These are phyloP conservation scores for Miscanthus lutarioriparius DNA, from an alignment of 176 grass and related monocot species.

Conservation along the genomic window DNA sequence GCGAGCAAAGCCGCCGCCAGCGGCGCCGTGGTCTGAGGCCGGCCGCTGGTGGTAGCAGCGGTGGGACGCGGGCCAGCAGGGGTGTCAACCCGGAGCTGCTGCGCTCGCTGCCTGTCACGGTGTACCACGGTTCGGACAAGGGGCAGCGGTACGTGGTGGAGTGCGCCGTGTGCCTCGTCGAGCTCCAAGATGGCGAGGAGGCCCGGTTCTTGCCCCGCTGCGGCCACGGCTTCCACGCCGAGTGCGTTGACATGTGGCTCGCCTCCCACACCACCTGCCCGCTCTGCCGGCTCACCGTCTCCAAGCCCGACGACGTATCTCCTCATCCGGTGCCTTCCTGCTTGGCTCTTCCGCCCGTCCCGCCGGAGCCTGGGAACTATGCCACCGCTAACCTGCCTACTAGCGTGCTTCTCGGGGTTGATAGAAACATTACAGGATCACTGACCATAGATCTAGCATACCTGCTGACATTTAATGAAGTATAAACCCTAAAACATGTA, in stretches of 20 bases:
- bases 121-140: conserved; percentile 13
- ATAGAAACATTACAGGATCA: too few species aligned
- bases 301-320: conserved; percentile 39
- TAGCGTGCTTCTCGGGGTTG: conserved; percentile 45
- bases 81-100: conserved; percentile 40
- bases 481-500: too few species aligned
- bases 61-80: not conserved
- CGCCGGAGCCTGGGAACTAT: conserved; percentile 48
- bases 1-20: too few species aligned
- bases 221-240: conserved; percentile 77
- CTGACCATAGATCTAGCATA: too few species aligned
- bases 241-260: conserved; percentile 52
- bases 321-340: not conserved
- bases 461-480: too few species aligned
- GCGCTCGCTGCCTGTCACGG: conserved; percentile 42
- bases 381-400: conserved; percentile 42
- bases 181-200: conserved; percentile 65
- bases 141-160: conserved; percentile 33
- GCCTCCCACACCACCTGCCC: conserved; percentile 61
- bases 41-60: not conserved
- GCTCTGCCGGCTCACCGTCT: conserved; percentile 67
- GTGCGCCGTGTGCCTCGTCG: conserved; percentile 67
- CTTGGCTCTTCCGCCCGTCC: conserved; percentile 23
- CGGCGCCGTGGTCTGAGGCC: not conserved
- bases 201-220: conserved; percentile 52